A percentile compares a stretch with the other conserved stretches of the same genome.
Evolutionary conservation across 495 filamentous ascomycete species (phyloP).

Genomic region (Aspergillus leporis): DNA sequence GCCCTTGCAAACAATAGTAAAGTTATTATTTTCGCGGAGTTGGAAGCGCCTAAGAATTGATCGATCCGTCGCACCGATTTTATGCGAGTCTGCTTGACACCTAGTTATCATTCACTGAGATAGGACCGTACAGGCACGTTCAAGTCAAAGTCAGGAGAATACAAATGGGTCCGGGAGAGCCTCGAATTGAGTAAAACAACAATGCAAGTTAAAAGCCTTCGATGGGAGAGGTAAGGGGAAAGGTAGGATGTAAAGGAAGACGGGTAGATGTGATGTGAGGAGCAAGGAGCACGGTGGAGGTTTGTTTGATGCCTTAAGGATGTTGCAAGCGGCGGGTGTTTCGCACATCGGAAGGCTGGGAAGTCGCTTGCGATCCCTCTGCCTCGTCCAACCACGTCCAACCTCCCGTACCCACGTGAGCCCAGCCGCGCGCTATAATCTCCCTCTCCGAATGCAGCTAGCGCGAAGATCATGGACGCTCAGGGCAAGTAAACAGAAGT

Average conservation of each 20-base stretch:
- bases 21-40: background rate
- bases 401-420: conserved; percentile 27
- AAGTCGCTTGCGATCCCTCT: conserved; percentile 24
- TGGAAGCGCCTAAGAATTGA: background rate
- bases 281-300: conserved; percentile 28
- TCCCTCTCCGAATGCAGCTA: conserved; percentile 19
- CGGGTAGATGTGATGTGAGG: conserved; percentile 20
- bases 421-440: conserved; percentile 28
- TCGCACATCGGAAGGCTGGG: conserved; percentile 43
- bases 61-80: background rate
- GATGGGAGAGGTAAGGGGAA: conserved; percentile 17
- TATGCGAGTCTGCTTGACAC: conserved; percentile 4
- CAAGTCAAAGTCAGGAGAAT: conserved; percentile 4
- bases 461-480: conserved; percentile 29
- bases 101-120: conserved; percentile 28
- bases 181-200: background rate
- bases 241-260: conserved; percentile 15
- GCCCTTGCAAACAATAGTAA: background rate
- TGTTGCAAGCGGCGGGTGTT: conserved; percentile 36
- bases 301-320: conserved; percentile 35
- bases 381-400: conserved; percentile 34
- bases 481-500: conserved; percentile 39
- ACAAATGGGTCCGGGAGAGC: background rate
- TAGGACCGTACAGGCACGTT: conserved; percentile 11
- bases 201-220: conserved; percentile 12